A percentile compares a stretch with the other conserved stretches of the same genome.
These are phyloP conservation scores for Elymus sibiricus DNA, from an alignment of 176 grass and related monocot genomes.

Conservation along the genomic window DNA sequence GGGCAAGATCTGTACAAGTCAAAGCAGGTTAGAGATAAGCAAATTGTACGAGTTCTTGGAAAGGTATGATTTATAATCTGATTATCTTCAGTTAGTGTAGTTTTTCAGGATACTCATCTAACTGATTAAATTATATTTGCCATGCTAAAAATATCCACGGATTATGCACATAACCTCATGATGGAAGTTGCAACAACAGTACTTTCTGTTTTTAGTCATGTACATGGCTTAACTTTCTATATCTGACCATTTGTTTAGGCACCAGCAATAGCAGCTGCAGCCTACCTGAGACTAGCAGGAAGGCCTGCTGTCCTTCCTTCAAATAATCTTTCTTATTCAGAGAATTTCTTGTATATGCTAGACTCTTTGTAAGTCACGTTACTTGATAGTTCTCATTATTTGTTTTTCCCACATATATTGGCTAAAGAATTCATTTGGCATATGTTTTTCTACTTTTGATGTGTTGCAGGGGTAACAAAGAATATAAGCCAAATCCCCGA, in stretches of 20 bases:
- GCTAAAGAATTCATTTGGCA: background rate
- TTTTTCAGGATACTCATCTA: background rate
- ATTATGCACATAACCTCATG: background rate
- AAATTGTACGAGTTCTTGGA: constrained; percentile 88
- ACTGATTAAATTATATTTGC: background rate
- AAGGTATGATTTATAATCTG: constrained; percentile 53
- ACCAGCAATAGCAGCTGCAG: constrained; percentile 91
- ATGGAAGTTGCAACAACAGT: background rate
- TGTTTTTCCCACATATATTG: background rate
- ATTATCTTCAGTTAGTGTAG: constrained; percentile 5
- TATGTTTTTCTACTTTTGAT: constrained; percentile 6
- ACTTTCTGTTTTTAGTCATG: background rate
- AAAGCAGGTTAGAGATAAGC: constrained; percentile 94
- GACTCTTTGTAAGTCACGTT: constrained; percentile 79
- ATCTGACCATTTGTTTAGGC: constrained; percentile 35
- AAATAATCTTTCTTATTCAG: constrained; percentile 86
- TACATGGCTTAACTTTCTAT: background rate
- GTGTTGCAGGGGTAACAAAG: constrained; percentile 64
- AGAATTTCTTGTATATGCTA: constrained; percentile 96
- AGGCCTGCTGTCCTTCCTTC: constrained; percentile 84
- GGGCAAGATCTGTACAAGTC: constrained; percentile 92
- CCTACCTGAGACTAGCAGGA: constrained; percentile 91
- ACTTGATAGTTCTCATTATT: background rate
- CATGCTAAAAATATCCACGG: background rate
- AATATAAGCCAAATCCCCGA: constrained; percentile 83